Evolutionary conservation across 495 filamentous ascomycete genomes (phyloP), one percentile per base, ranked within the genome.

Genomic region (Penicillium macrosclerotiorum): DNA sequence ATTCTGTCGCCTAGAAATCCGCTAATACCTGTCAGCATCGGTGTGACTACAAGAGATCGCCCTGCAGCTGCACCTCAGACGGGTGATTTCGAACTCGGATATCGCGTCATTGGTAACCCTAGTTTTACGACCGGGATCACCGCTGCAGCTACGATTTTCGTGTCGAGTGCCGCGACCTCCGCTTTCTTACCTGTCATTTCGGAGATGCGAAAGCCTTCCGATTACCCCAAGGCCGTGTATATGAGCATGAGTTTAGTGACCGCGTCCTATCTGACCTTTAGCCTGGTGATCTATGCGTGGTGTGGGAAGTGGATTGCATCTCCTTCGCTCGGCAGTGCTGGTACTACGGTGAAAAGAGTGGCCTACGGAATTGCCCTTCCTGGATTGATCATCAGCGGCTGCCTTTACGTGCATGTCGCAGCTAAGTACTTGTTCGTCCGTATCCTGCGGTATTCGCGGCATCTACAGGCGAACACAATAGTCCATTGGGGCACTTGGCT

Each of bases 301-400:
- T 83, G 83, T 23, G 89, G 89, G 7, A 63, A 67, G 14, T 72
- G 70, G 34, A 86, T 93, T 38, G 63, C 73, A 18, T 82, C 81
- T 0, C 89, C 89, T 0, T 84, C 88, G 0, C 76, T 93, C 1
- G 78, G 84, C 30, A 84, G 84, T 1, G 83, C 85, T 3, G 77
- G 81, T 9, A 62, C 67, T 1, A 53, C 77, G 0, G 52, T 93
- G 7, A 80, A 83, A 47, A 86, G 86, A 59, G 52, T 71, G 9
- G 80, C 86, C 0, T 93, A 87, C 53, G 88, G 88, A 11, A 70
- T 93, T 43, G 88, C 85, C 7, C 63, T 88, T 2, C 87, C 88
- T 0, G 88, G 85, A 5, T 48, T 73, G 8, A 59, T 75, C 20
- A 58, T 74, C 35, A 62, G 61, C 6, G 65, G 80, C 25, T 82